These are phyloP conservation scores for Sporothrix euskadiensis DNA, from an alignment of 2,329 filamentous ascomycete genomes.

Conservation along the genomic window DNA sequence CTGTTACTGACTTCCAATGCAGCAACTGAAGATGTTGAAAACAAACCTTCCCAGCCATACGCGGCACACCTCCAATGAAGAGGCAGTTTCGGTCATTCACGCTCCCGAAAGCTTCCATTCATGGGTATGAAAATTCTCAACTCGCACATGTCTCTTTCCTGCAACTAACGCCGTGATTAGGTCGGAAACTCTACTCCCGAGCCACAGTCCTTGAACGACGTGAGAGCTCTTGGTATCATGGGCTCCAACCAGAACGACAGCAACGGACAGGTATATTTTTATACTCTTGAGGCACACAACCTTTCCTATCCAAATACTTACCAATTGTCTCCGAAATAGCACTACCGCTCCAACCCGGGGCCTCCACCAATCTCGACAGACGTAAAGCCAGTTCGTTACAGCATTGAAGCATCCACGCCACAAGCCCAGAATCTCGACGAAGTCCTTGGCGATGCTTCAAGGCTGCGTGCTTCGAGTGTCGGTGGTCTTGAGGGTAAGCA, in stretches of 20 bases:
- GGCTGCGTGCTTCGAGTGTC: slow-evolving; percentile 65
- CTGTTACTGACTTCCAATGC: not conserved
- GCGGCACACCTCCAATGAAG: slow-evolving; percentile 65
- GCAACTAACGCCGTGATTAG: slow-evolving; percentile 9
- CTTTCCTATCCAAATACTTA: not conserved
- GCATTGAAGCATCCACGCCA: slow-evolving; percentile 71
- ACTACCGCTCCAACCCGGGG: slow-evolving; percentile 39
- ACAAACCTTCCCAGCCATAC: slow-evolving; percentile 60
- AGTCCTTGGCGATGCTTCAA: slow-evolving; percentile 58
- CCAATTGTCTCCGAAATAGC: not conserved
- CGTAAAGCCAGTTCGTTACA: slow-evolving; percentile 65
- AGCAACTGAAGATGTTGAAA: slow-evolving; percentile 53
- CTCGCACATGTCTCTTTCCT: not conserved
- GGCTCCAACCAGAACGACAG: slow-evolving; percentile 42
- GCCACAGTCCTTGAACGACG: slow-evolving; percentile 10
- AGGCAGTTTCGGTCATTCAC: slow-evolving; percentile 87
- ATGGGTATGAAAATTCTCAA: slow-evolving; percentile 60
- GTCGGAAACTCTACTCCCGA: slow-evolving; percentile 23
- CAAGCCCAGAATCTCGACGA: slow-evolving; percentile 81
- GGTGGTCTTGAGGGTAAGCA: slow-evolving; percentile 74
- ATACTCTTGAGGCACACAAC: too few species aligned
- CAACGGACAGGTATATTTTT: slow-evolving; percentile 41
- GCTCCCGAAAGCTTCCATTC: slow-evolving; percentile 78
- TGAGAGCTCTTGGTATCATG: slow-evolving; percentile 40
- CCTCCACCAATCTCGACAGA: slow-evolving; percentile 76